A percentile compares a stretch with the other conserved stretches of the same genome.
Evolutionary conservation across 148 eudicot genomes (phyloP).

Genomic region (Rhododendron simsii): DNA sequence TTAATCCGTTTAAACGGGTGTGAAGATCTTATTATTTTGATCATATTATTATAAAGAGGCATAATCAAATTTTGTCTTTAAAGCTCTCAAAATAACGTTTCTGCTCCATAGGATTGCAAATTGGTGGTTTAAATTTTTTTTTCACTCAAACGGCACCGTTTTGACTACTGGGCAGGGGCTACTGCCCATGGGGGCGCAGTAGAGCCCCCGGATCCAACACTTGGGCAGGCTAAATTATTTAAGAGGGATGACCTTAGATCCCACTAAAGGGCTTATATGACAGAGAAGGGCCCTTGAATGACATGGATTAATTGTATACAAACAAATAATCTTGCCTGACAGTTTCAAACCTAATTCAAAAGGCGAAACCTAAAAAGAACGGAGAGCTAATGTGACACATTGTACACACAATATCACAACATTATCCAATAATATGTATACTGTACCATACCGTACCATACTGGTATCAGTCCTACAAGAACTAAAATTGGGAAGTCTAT

Average conservation of each 20-base stretch:
- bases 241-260: background rate
- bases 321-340: background rate
- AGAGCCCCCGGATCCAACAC: no score
- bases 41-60: no score
- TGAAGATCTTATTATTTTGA: no score
- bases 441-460: background rate
- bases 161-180: no score
- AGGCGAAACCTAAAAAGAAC: background rate
- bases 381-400: background rate
- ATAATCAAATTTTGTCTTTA: no score
- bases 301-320: background rate
- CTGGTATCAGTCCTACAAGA: background rate
- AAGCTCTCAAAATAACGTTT: no score
- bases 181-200: no score
- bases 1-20: no score
- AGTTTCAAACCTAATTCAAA: background rate
- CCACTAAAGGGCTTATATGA: background rate
- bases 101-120: no score
- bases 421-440: background rate
- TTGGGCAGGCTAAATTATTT: background rate
- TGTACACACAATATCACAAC: background rate
- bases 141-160: no score
- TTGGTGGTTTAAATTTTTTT: no score
- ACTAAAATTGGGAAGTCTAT: background rate
- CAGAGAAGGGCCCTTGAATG: background rate